Percentiles rank a stretch among this genome's conserved stretches.
phyloP scores from a whole-genome alignment of 2,329 filamentous ascomycete species.

The Tolypocladium nubicola region DNA sequence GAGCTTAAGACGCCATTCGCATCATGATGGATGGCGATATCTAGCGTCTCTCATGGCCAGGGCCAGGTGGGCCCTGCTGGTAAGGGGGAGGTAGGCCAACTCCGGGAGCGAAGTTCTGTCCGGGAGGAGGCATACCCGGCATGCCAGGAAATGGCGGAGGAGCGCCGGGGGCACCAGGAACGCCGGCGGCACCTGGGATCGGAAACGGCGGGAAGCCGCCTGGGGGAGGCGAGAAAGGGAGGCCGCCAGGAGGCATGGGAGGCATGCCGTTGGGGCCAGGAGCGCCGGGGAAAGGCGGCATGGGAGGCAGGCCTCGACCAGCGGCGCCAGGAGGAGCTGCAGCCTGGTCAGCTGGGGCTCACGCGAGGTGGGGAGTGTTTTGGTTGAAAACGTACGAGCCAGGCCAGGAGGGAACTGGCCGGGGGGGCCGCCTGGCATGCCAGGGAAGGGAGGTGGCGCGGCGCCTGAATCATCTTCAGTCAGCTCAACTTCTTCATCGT shows the following conservation, averaged over 20 bases:
- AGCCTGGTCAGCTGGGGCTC: not conserved
- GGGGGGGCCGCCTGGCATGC: slow-evolving; percentile 32
- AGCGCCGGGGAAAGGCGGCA: slow-evolving; percentile 35
- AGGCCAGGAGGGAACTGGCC: slow-evolving; percentile 28
- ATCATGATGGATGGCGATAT: not conserved
- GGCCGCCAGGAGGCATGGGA: slow-evolving; percentile 27
- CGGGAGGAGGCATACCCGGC: slow-evolving; percentile 27
- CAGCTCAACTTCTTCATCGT: not conserved
- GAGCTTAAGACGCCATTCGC: not conserved
- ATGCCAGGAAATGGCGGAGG: slow-evolving; percentile 21
- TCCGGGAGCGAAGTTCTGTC: slow-evolving; percentile 32
- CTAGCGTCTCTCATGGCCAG: slow-evolving; percentile 30
- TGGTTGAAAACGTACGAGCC: slow-evolving; percentile 38
- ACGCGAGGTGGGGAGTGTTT: not conserved
- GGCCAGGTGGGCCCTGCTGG: slow-evolving; percentile 22
- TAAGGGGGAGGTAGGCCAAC: slow-evolving; percentile 22
- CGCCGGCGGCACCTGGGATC: slow-evolving; percentile 19
- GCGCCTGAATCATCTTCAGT: slow-evolving; percentile 12
- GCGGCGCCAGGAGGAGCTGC: slow-evolving; percentile 23
- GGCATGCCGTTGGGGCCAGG: slow-evolving; percentile 36
- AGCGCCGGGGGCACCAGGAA: slow-evolving; percentile 15
- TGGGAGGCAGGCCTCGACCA: slow-evolving; percentile 33
- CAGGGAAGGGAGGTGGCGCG: slow-evolving; percentile 49
- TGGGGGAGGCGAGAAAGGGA: slow-evolving; percentile 26
- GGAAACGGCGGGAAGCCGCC: slow-evolving; percentile 27